phyloP scores from a whole-genome alignment of 805 yeast genomes.

The Candida maltosa region DNA sequence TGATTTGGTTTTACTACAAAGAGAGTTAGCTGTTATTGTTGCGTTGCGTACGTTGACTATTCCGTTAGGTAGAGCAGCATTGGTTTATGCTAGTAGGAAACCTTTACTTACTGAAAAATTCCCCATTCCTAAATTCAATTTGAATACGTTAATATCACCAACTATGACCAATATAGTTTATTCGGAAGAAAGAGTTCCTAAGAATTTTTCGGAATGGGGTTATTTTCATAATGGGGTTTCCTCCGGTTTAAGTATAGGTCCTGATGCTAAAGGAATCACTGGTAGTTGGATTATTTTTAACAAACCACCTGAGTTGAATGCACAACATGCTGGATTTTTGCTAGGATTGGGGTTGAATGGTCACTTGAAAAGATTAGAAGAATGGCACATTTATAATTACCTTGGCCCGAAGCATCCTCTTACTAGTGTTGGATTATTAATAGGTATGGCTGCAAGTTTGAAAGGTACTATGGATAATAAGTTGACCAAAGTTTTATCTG shows the following conservation, averaged over 20 bases:
- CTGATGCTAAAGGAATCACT: conserved; percentile 61
- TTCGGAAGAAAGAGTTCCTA: conserved; percentile 51
- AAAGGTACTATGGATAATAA: conserved; percentile 81
- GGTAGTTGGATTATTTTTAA: conserved; percentile 93
- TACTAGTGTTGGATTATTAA: conserved; percentile 80
- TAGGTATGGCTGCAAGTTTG: conserved; percentile 92
- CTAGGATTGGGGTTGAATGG: conserved; percentile 91
- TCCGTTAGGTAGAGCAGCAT: conserved; percentile 76
- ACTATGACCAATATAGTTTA: conserved; percentile 59
- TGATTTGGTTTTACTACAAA: conserved; percentile 51
- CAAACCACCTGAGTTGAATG: conserved; percentile 63
- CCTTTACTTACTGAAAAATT: conserved; percentile 86
- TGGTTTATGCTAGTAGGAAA: conserved; percentile 61
- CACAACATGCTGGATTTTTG: conserved; percentile 94
- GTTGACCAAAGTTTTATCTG: conserved; percentile 85
- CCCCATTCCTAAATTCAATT: conserved; percentile 72
- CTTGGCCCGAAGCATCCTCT: conserved; percentile 83
- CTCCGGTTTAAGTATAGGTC: conserved; percentile 74
- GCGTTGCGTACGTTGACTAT: conserved; percentile 71
- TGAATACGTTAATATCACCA: conserved; percentile 64
- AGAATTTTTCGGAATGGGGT: conserved; percentile 68
- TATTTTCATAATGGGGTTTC: conserved; percentile 90
- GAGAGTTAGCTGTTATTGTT: conserved; percentile 56
- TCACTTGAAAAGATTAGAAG: conserved; percentile 76
- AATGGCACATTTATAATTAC: conserved; percentile 94